These are phyloP conservation scores for Purshia tridentata DNA, from an alignment of 306 rosid species.

Conservation along the genomic window DNA sequence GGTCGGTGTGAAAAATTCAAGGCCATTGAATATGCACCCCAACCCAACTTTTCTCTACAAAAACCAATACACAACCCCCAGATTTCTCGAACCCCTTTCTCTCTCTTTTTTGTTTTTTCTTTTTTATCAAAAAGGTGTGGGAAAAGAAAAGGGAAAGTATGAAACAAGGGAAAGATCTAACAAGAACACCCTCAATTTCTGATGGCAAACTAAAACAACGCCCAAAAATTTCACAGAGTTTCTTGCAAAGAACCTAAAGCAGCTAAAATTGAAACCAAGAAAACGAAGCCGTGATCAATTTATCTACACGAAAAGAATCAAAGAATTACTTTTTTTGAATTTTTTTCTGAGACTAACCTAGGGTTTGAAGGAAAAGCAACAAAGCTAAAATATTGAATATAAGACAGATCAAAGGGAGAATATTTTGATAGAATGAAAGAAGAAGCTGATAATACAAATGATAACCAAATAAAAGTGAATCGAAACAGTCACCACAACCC, in stretches of 20 bases:
- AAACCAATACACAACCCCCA: constrained; percentile 16
- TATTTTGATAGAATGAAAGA: background rate
- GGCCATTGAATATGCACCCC: constrained; percentile 37
- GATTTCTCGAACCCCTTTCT: constrained; percentile 12
- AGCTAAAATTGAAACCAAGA: constrained; percentile 31
- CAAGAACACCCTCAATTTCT: constrained; percentile 87
- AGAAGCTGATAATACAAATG: background rate
- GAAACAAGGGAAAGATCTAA: constrained; percentile 41
- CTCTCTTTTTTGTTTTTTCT: background rate
- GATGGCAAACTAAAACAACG: constrained; percentile 93
- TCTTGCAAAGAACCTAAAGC: constrained; percentile 48
- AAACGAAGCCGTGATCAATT: constrained; percentile 33
- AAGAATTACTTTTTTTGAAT: constrained; percentile 26
- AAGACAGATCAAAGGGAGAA: constrained; percentile 25
- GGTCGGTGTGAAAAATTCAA: constrained; percentile 56
- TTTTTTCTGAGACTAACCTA: constrained; percentile 28
- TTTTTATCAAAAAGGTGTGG: background rate
- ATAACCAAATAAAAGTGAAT: background rate
- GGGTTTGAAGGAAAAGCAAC: constrained; percentile 8
- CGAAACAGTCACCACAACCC: constrained; percentile 46
- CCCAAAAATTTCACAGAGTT: constrained; percentile 90
- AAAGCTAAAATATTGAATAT: background rate
- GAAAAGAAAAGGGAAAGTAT: background rate
- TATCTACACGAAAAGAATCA: constrained; percentile 37
- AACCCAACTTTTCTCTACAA: constrained; percentile 23